Conservation (phyloP, 164 flowering plant species). For the Taxillus chinensis region DNA sequence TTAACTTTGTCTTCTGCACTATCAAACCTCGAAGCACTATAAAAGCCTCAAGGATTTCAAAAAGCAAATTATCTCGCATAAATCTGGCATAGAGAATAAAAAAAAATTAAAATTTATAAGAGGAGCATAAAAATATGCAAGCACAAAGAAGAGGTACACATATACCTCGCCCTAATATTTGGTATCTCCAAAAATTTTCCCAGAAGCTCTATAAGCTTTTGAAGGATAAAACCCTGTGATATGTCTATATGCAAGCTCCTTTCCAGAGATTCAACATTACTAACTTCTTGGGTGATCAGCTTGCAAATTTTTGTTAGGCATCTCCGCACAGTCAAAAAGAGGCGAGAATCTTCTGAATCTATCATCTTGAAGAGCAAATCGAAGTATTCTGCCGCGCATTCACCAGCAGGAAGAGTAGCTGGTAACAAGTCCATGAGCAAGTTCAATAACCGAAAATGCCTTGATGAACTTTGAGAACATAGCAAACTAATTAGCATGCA, state of each 20-base stretch:
- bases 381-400: constrained; percentile 95
- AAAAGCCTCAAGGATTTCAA: constrained; percentile 88
- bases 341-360: constrained; percentile 86
- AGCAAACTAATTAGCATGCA: constrained; percentile 79
- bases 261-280: constrained; percentile 73
- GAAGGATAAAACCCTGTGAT: constrained; percentile 97
- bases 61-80: constrained; percentile 77
- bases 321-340: constrained; percentile 84
- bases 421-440: constrained; percentile 71
- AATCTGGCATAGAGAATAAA: constrained; percentile 42
- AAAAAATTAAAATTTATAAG: constrained; percentile 9
- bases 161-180: constrained; percentile 79
- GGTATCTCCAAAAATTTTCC: constrained; percentile 90
- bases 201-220: constrained; percentile 92
- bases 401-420: constrained; percentile 91
- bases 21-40: constrained; percentile 86
- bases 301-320: constrained; percentile 62
- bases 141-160: background rate
- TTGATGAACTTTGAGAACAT: constrained; percentile 71
- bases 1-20: constrained; percentile 95
- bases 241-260: constrained; percentile 93
- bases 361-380: constrained; percentile 90
- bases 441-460: constrained; percentile 65
- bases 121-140: background rate
- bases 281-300: constrained; percentile 78